Conservation (phyloP, 2,329 filamentous ascomycete species). For the Chaetomiaceae sp. region DNA sequence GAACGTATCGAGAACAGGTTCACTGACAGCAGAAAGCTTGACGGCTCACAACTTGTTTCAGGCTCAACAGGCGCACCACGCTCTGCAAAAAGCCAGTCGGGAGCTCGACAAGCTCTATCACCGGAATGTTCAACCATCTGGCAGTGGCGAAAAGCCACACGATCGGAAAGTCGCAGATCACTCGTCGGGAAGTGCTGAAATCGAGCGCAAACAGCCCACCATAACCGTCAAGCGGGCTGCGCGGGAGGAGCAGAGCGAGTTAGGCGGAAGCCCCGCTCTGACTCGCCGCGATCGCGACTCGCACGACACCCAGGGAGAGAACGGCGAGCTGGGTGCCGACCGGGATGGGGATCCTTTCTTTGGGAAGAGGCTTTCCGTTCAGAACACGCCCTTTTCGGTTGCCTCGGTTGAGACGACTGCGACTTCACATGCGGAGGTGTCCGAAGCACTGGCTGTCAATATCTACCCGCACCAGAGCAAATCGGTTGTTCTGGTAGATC, state of each 20-base stretch:
- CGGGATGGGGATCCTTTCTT: conserved; percentile 51
- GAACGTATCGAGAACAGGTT: conserved; percentile 50
- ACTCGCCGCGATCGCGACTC: conserved; percentile 6
- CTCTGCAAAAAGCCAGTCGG: conserved; percentile 21
- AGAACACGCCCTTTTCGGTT: conserved; percentile 59
- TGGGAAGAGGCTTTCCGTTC: conserved; percentile 48
- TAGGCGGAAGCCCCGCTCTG: conserved; percentile 1
- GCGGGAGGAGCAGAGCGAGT: conserved; percentile 12
- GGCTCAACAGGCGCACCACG: conserved; percentile 28
- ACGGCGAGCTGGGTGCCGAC: conserved; percentile 39
- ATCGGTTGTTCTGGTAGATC: conserved; percentile 56
- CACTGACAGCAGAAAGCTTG: conserved; percentile 54
- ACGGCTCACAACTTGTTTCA: conserved; percentile 47
- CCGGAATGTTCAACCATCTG: conserved; percentile 8
- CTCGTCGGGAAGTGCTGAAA: background rate
- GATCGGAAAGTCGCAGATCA: background rate
- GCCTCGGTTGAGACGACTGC: conserved; percentile 57
- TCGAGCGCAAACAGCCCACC: conserved; percentile 7
- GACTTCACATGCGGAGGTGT: conserved; percentile 56
- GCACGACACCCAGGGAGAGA: conserved; percentile 28
- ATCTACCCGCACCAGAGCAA: conserved; percentile 62
- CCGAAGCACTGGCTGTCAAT: conserved; percentile 57
- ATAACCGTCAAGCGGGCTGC: conserved; percentile 14
- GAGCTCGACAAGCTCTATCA: conserved; percentile 22
- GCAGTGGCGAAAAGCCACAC: background rate